These are phyloP conservation scores for Aspergillus sergii DNA, from an alignment of 2,329 filamentous ascomycete genomes.

Conservation along the genomic window DNA sequence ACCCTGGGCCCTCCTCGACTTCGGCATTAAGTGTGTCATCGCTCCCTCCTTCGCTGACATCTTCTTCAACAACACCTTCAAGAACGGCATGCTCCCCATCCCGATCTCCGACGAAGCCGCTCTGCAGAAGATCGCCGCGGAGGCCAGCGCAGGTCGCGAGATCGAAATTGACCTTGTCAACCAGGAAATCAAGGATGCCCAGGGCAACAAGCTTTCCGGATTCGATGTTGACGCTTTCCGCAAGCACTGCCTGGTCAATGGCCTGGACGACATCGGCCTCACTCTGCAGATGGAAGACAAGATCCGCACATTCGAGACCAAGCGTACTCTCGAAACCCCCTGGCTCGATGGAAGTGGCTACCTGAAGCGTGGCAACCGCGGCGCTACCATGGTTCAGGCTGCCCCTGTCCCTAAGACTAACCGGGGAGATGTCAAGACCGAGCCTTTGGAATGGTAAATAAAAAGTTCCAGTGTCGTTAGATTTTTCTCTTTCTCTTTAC, in stretches of 20 bases:
- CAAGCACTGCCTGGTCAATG: slow-evolving; percentile 91
- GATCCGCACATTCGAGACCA: slow-evolving; percentile 79
- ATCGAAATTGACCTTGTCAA: slow-evolving; percentile 87
- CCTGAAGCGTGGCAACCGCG: slow-evolving; percentile 60
- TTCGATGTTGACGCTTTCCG: slow-evolving; percentile 94
- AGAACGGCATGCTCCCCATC: slow-evolving; percentile 97
- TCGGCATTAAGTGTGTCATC: slow-evolving; percentile 92
- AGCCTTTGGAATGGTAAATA: slow-evolving; percentile 84
- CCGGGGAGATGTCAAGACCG: slow-evolving; percentile 76
- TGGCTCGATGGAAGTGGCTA: slow-evolving; percentile 91
- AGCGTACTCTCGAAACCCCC: slow-evolving; percentile 75
- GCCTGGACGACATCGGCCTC: slow-evolving; percentile 91
- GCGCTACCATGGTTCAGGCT: slow-evolving; percentile 63
- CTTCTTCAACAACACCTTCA: slow-evolving; percentile 99
- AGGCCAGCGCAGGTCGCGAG: slow-evolving; percentile 78
- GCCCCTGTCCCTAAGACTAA: slow-evolving; percentile 84
- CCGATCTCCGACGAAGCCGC: slow-evolving; percentile 67
- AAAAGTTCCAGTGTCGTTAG: slow-evolving; percentile 1
- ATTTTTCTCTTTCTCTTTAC: slow-evolving; percentile 7
- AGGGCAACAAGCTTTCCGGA: slow-evolving; percentile 71
- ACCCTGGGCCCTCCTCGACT: slow-evolving; percentile 94
- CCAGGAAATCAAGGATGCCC: slow-evolving; percentile 76
- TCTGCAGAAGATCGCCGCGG: slow-evolving; percentile 71
- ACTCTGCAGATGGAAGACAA: slow-evolving; percentile 92
- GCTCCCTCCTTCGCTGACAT: slow-evolving; percentile 88